Conservation (phyloP, 176 grass and related monocot species). For the Lolium multiflorum region DNA sequence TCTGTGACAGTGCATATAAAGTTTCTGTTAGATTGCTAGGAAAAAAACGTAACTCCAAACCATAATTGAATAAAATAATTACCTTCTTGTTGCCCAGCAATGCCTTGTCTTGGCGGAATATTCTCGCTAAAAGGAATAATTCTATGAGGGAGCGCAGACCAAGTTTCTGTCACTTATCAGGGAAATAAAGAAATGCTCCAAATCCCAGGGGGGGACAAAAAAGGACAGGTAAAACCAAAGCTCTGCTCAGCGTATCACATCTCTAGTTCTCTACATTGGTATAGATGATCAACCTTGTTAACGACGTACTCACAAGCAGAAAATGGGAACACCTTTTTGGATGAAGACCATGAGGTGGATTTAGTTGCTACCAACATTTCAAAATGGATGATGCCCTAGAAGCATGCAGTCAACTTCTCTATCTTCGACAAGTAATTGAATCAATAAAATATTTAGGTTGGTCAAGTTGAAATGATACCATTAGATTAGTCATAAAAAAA, state of each 20-base stretch:
- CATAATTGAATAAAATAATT: not conserved
- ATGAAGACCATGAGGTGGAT: not conserved
- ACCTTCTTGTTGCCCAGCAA: not conserved
- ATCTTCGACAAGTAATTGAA: not conserved
- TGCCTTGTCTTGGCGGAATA: not conserved
- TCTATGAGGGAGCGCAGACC: not conserved
- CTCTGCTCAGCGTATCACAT: not conserved
- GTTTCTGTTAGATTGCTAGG: not conserved
- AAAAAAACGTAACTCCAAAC: constrained; percentile 27
- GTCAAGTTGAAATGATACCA: not conserved
- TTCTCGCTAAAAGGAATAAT: constrained; percentile 26
- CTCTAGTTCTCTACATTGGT: not conserved
- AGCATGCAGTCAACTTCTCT: not conserved
- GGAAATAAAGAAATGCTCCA: not conserved
- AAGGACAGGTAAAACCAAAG: constrained; percentile 2
- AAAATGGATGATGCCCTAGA: not conserved
- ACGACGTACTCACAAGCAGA: not conserved
- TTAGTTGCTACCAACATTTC: not conserved
- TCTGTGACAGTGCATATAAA: constrained; percentile 1
- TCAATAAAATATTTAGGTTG: not conserved
- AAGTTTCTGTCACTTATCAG: constrained; percentile 25
- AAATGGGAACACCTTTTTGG: not conserved
- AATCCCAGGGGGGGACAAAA: not conserved
- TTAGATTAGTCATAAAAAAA: not conserved
- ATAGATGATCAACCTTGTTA: constrained; percentile 10